phyloP scores from a whole-genome alignment of 768 basidiomycete species.

The Dentipellis fragilis region DNA sequence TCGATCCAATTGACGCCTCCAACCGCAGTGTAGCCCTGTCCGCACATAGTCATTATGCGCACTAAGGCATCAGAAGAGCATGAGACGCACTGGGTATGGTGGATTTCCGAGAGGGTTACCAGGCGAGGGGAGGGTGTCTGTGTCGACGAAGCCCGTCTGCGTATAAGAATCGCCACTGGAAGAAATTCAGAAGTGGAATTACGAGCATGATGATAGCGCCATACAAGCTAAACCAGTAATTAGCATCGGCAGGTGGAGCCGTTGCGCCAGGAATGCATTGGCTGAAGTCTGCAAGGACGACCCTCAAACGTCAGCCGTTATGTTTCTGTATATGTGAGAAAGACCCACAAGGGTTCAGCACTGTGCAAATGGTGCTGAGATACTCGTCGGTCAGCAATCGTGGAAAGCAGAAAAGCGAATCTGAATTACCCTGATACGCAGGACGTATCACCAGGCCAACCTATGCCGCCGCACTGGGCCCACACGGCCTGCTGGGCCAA shows the following conservation, averaged over 20 bases:
- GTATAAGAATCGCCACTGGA: slow-evolving; percentile 49
- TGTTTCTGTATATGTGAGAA: neutral
- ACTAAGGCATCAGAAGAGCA: too few species aligned
- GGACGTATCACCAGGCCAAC: slow-evolving; percentile 32
- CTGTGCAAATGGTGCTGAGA: slow-evolving; percentile 16
- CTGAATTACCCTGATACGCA: slow-evolving; percentile 29
- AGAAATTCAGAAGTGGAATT: neutral
- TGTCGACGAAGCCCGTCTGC: slow-evolving; percentile 40
- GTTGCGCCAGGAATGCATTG: slow-evolving; percentile 28
- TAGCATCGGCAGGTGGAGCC: slow-evolving; percentile 17
- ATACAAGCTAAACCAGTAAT: slow-evolving; percentile 54
- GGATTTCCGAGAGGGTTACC: slow-evolving; percentile 47
- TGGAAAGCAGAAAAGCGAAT: too few species aligned
- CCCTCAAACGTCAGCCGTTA: neutral
- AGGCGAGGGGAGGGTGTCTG: slow-evolving; percentile 28
- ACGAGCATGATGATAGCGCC: slow-evolving; percentile 4
- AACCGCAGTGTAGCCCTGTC: slow-evolving; percentile 36
- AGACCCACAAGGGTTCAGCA: slow-evolving; percentile 21
- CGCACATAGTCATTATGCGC: neutral
- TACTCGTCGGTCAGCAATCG: neutral
- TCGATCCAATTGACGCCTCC: slow-evolving; percentile 56
- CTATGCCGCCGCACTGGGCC: slow-evolving; percentile 18
- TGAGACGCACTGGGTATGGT: slow-evolving; percentile 31
- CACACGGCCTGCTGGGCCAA: slow-evolving; percentile 1
- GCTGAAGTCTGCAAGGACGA: slow-evolving; percentile 24